A percentile compares a stretch with the other conserved stretches of the same genome.
Evolutionary conservation across 352 stramenopile genomes (phyloP).

Genomic region (Phytophthora fragariaefolia): DNA sequence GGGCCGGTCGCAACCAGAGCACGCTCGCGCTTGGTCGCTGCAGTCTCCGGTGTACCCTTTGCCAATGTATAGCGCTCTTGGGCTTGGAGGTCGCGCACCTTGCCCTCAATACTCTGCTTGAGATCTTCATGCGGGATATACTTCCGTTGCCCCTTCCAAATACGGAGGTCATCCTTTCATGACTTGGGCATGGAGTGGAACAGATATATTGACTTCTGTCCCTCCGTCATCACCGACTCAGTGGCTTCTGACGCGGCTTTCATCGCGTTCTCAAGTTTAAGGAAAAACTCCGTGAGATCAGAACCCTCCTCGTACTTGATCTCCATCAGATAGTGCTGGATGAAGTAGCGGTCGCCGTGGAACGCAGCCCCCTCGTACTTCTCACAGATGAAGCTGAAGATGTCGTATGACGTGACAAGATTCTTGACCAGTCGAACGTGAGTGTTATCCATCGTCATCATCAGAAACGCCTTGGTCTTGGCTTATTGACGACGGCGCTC

Average conservation of each 20-base stretch:
- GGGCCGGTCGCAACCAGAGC: not conserved
- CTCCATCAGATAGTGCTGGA: constrained; percentile 1
- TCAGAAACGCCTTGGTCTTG: constrained; percentile 23
- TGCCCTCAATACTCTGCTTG: not conserved
- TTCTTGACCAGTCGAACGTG: constrained; percentile 24
- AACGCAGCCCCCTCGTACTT: not conserved
- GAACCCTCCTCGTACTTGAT: not conserved
- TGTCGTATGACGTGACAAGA: not conserved
- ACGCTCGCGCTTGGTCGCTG: not conserved
- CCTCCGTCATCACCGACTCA: constrained; percentile 2
- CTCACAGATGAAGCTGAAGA: not conserved
- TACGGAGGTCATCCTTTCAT: not conserved
- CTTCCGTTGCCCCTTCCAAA: constrained; percentile 2
- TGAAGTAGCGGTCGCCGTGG: not conserved
- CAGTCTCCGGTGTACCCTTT: not conserved
- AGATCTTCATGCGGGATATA: not conserved
- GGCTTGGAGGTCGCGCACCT: not conserved
- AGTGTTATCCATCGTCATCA: constrained; percentile 35
- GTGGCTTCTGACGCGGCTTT: not conserved
- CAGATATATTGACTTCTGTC: constrained; percentile 5
- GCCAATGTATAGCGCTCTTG: not conserved
- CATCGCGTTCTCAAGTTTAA: not conserved
- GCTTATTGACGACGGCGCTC: constrained; percentile 9
- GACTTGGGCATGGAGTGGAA: not conserved
- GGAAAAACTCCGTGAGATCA: not conserved